These are phyloP conservation scores for Bacidia gigantensis DNA, from an alignment of 495 filamentous ascomycete genomes.

Conservation along the genomic window DNA sequence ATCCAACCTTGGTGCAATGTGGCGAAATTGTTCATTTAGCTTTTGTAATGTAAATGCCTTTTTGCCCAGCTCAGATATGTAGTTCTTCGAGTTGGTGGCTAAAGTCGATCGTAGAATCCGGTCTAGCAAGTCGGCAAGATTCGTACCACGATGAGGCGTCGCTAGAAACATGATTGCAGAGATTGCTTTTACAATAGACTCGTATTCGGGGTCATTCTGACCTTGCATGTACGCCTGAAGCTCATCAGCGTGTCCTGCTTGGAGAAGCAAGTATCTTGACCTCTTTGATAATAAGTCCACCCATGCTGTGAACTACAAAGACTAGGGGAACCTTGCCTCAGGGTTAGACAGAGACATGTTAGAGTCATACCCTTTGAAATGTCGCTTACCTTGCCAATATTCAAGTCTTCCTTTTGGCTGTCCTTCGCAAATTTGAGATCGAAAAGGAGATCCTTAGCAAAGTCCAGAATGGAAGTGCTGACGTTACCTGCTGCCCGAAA, in stretches of 20 bases:
- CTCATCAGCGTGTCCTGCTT: background rate
- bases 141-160: constrained; percentile 37
- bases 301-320: constrained; percentile 34
- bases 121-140: constrained; percentile 28
- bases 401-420: constrained; percentile 9
- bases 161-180: constrained; percentile 32
- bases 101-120: constrained; percentile 20
- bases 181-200: constrained; percentile 22
- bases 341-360: background rate
- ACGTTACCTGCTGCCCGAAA: constrained; percentile 11
- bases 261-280: too few species aligned
- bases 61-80: constrained; percentile 27
- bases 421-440: constrained; percentile 22
- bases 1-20: constrained; percentile 22
- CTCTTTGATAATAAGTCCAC: constrained; percentile 35
- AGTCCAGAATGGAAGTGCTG: constrained; percentile 21
- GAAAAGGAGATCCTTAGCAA: constrained; percentile 26
- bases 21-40: constrained; percentile 38
- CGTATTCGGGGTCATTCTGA: constrained; percentile 26
- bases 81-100: constrained; percentile 23
- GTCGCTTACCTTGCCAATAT: constrained; percentile 12
- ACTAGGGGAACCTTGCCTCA: constrained; percentile 22
- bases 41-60: constrained; percentile 24
- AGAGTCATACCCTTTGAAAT: too few species aligned
- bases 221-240: constrained; percentile 25